Conservation (phyloP, 257 asterid genomes). For the Solanum lycopersicoides region DNA sequence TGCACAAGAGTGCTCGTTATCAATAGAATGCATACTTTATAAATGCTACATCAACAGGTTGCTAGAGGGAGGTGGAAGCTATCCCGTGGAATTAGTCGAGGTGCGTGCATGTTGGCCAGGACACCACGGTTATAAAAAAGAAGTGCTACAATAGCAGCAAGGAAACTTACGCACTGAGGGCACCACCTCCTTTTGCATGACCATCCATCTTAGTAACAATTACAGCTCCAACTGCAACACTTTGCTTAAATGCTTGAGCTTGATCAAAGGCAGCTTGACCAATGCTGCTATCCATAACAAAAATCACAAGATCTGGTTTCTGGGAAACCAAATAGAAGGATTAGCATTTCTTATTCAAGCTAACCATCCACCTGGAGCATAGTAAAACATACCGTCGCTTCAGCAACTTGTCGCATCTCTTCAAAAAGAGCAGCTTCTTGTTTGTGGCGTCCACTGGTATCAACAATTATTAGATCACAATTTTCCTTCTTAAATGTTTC, state of each 20-base stretch:
- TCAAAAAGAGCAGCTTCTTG: constrained; percentile 97
- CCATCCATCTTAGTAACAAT: constrained; percentile 98
- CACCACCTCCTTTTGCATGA: constrained; percentile 99
- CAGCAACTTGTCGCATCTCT: constrained; percentile 98
- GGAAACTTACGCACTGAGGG: constrained; percentile 94
- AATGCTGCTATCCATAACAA: constrained; percentile 99
- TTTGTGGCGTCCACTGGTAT: constrained; percentile 98
- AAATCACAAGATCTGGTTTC: constrained; percentile 97
- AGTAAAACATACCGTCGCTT: constrained; percentile 55
- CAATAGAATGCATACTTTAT: background rate
- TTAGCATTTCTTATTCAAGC: background rate
- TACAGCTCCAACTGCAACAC: constrained; percentile 99
- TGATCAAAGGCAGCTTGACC: constrained; percentile 99
- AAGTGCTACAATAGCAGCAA: background rate
- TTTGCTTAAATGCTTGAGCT: constrained; percentile 96
- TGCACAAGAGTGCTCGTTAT: background rate
- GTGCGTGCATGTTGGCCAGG: background rate
- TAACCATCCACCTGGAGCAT: background rate
- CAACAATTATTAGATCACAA: constrained; percentile 89
- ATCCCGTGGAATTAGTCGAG: background rate
- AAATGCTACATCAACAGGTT: background rate
- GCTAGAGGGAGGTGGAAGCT: background rate
- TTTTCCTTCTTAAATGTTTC: constrained; percentile 86
- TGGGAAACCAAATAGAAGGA: constrained; percentile 14
- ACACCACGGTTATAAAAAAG: background rate